These are phyloP conservation scores for Cryptococcus neoformans DNA, from an alignment of 1,284 basidiomycete genomes.

Conservation along the genomic window DNA sequence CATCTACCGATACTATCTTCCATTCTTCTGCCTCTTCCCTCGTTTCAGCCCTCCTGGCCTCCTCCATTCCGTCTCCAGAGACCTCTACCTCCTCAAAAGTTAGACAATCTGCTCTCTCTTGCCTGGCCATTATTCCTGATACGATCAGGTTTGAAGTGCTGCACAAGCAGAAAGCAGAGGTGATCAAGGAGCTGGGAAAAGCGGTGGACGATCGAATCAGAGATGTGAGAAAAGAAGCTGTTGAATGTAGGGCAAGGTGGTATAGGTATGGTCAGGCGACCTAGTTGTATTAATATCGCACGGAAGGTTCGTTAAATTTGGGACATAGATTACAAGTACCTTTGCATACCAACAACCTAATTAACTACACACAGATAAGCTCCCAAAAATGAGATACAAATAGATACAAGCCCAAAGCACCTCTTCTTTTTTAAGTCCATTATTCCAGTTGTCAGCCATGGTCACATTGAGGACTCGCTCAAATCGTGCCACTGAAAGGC, in stretches of 20 bases:
- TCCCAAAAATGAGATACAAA: too few relatives aligned
- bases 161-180: conserved; percentile 66
- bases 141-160: conserved; percentile 74
- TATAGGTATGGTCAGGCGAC: conserved; percentile 24
- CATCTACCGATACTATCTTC: not conserved
- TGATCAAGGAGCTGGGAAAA: conserved; percentile 69
- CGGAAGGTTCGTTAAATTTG: too few relatives aligned
- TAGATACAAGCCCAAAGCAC: too few relatives aligned
- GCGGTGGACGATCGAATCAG: conserved; percentile 81
- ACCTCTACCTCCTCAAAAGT: conserved; percentile 52
- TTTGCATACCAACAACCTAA: too few relatives aligned
- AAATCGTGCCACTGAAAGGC: too few relatives aligned
- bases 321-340: too few relatives aligned
- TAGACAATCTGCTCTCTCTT: conserved; percentile 69
- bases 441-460: too few relatives aligned
- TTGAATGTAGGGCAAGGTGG: conserved; percentile 66
- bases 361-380: too few relatives aligned
- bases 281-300: too few relatives aligned
- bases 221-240: conserved; percentile 76
- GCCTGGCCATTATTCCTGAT: conserved; percentile 67
- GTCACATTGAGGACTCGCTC: too few relatives aligned
- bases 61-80: conserved; percentile 40
- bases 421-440: too few relatives aligned
- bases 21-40: conserved; percentile 43
- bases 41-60: conserved; percentile 67